phyloP scores from a whole-genome alignment of 768 basidiomycete species.

The Mycena crocata region DNA sequence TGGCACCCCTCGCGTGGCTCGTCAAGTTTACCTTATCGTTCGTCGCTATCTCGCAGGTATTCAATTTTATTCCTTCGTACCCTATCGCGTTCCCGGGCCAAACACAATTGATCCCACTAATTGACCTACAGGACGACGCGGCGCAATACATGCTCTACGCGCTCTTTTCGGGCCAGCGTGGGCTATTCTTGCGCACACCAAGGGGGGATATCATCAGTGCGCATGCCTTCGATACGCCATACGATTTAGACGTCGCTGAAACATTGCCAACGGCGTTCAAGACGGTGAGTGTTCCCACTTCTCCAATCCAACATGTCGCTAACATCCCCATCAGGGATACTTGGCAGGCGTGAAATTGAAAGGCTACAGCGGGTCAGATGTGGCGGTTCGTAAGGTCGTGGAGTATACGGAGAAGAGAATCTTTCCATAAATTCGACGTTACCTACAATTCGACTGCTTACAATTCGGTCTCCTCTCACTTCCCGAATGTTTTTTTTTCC shows the following conservation, averaged over 20 bases:
- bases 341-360: background rate
- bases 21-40: background rate
- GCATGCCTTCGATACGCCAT: constrained; percentile 15
- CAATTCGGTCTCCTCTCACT: too few relatives aligned
- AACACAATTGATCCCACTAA: background rate
- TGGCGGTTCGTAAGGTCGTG: background rate
- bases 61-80: background rate
- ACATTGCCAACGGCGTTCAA: too few relatives aligned
- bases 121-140: constrained; percentile 7
- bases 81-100: background rate
- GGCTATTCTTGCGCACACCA: constrained; percentile 19
- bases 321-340: too few relatives aligned
- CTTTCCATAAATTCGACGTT: too few relatives aligned
- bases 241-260: too few relatives aligned
- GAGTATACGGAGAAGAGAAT: background rate
- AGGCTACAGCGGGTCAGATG: background rate
- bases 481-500: too few relatives aligned
- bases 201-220: constrained; percentile 20
- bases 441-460: too few relatives aligned
- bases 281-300: too few relatives aligned
- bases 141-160: constrained; percentile 37
- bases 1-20: constrained; percentile 9
- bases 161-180: constrained; percentile 21
- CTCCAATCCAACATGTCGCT: too few relatives aligned
- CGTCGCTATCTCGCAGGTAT: background rate